Base-by-base conservation (phyloP, 805 yeast genomes). In the Candida golubevii region DNA sequence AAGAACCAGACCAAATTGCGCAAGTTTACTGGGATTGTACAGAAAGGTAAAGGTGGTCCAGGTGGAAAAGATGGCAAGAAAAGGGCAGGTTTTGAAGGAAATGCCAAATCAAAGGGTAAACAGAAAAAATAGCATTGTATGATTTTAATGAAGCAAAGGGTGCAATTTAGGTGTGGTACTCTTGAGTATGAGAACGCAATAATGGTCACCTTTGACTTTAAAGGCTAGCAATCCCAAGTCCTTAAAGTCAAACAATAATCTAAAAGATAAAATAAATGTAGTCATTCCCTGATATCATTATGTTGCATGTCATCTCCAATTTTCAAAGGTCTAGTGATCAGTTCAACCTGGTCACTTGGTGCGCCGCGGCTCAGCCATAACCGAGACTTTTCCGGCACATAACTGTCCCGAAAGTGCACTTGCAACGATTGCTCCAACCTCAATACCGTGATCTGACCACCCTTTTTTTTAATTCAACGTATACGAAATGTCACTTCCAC, bases 81-180 rank as follows among this genome's bases (percentile, higher is more conserved):
- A 54, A 70, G 93, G 62, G 95, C 97, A n/a, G 97, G 97, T 1
- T 89, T 89, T 62, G 97, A 89, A 71, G 97, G 97, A 23, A 70
- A 77, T 45, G 74, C 74, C 41, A 71, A 71, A 50, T 61, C 69
- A 26, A 68, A 69, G 51, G 58, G 58, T 30, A 58, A 58, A 42
- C 66, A 61, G 53, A 60, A 59, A 47, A 49, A 46, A 36, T 58
- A 54, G 54, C 41, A 40, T 53, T 46, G 46, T 44, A 44, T 36
- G 27, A 29, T 29, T 35, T 32, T 32, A 38, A 44, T 26, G 38
- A 35, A 38, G 23, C 23, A 18, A 18, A 18, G 23, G 23, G 23
- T 18, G 23, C 23, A 18, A 18, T 18, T 18, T 18, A 18, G 23
- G 23, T 18, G 23, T 18, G 23, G 23, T 18, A 3, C 23, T 3